Evolutionary conservation across 2,329 filamentous ascomycete species (phyloP).

Genomic region (Colletotrichum spinosum): DNA sequence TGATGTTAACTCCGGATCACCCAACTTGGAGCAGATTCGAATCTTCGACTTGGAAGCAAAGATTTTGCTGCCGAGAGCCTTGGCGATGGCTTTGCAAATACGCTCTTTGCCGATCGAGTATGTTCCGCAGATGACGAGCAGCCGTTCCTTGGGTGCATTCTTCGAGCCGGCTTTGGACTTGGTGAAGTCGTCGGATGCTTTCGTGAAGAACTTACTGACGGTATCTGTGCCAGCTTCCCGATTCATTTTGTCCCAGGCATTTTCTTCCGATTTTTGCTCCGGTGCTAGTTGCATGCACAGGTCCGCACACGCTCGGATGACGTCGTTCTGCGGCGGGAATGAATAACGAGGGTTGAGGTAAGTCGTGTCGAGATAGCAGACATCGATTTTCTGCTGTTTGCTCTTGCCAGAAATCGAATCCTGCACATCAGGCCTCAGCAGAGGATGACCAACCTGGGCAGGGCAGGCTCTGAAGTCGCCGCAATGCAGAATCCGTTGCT

Average conservation of each 20-base stretch:
- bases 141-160: conserved; percentile 61
- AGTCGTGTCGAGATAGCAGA: conserved; percentile 97
- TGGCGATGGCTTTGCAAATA: conserved; percentile 92
- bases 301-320: conserved; percentile 88
- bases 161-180: conserved; percentile 44
- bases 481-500: conserved; percentile 90
- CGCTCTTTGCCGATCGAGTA: conserved; percentile 99
- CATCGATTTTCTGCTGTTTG: conserved; percentile 88
- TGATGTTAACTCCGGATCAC: conserved; percentile 82
- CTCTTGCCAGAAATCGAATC: conserved; percentile 78
- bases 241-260: conserved; percentile 58
- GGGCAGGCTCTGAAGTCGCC: conserved; percentile 95
- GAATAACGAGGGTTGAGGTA: conserved; percentile 96
- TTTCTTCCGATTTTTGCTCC: conserved; percentile 64
- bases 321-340: conserved; percentile 89
- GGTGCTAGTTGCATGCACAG: conserved; percentile 84
- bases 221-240: conserved; percentile 54
- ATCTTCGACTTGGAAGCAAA: conserved; percentile 87
- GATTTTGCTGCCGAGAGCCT: conserved; percentile 87
- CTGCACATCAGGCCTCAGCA: conserved; percentile 79
- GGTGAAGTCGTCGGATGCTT: conserved; percentile 46
- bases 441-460: conserved; percentile 83
- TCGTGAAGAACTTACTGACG: conserved; percentile 66
- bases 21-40: conserved; percentile 84
- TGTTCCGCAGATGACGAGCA: conserved; percentile 93